phyloP scores from a whole-genome alignment of 495 filamentous ascomycete genomes.

The Penicillium antarcticum region DNA sequence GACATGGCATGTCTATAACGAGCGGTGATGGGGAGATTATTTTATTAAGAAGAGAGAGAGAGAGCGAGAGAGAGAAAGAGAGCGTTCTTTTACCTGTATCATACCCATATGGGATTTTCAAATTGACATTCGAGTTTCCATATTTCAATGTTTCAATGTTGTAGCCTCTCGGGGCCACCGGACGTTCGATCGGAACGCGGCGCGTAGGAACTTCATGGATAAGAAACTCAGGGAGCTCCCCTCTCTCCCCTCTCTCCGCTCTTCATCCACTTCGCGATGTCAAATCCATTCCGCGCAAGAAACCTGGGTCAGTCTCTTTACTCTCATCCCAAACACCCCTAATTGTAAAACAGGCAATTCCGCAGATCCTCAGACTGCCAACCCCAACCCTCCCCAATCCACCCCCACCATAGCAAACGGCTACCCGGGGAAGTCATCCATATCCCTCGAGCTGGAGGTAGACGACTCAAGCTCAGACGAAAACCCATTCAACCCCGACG shows the following conservation, averaged over 20 bases:
- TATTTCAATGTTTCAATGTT: slow-evolving; percentile 1
- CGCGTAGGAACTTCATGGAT: slow-evolving; percentile 23
- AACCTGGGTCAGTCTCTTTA: slow-evolving; percentile 30
- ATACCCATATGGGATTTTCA: neutral
- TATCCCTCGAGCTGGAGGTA: slow-evolving; percentile 19
- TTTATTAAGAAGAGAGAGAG: neutral
- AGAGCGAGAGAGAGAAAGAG: too few species aligned
- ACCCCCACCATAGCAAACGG: slow-evolving; percentile 4
- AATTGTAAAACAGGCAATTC: slow-evolving; percentile 13
- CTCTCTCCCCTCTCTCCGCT: slow-evolving; percentile 16
- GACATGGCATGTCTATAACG: slow-evolving; percentile 53
- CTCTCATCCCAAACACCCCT: slow-evolving; percentile 3
- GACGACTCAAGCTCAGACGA: slow-evolving; percentile 30
- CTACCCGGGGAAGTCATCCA: slow-evolving; percentile 16
- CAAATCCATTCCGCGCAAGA: slow-evolving; percentile 55
- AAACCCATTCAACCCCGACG: slow-evolving; percentile 31
- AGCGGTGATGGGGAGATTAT: slow-evolving; percentile 23
- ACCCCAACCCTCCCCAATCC: neutral
- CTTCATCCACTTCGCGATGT: slow-evolving; percentile 37
- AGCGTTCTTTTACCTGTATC: slow-evolving; percentile 4
- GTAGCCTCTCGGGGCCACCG: slow-evolving; percentile 27
- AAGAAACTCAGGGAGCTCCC: slow-evolving; percentile 25
- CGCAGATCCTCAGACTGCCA: neutral
- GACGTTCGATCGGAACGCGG: slow-evolving; percentile 31
- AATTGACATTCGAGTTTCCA: neutral